phyloP scores from a whole-genome alignment of 441 rosid species.

The Mallotus japonicus region DNA sequence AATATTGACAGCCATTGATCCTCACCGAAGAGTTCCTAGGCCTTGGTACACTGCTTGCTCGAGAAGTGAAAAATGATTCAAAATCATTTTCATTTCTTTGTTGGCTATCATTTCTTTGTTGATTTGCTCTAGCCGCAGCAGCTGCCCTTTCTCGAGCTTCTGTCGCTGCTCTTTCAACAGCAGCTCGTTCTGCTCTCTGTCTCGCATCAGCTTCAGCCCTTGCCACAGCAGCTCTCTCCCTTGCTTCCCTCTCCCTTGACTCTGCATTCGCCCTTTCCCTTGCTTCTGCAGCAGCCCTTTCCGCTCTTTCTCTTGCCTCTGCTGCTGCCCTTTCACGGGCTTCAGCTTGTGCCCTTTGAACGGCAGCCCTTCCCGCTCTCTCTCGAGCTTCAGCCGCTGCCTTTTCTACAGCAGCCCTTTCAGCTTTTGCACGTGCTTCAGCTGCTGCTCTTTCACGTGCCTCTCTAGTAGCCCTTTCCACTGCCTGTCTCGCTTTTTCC shows the following conservation, averaged over 20 bases:
- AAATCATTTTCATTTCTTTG: slow-evolving; percentile 42
- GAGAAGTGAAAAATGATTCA: slow-evolving; percentile 73
- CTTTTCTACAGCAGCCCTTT: slow-evolving; percentile 79
- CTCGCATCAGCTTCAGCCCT: slow-evolving; percentile 52
- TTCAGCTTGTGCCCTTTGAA: slow-evolving; percentile 90
- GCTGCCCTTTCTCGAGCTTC: slow-evolving; percentile 65
- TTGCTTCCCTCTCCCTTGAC: slow-evolving; percentile 36
- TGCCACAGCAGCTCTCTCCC: slow-evolving; percentile 36
- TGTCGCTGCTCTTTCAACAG: slow-evolving; percentile 49
- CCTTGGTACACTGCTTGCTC: slow-evolving; percentile 84
- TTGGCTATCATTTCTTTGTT: slow-evolving; percentile 45
- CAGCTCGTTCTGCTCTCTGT: slow-evolving; percentile 52
- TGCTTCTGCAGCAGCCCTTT: slow-evolving; percentile 85
- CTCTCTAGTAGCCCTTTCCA: slow-evolving; percentile 94
- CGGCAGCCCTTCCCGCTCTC: slow-evolving; percentile 88
- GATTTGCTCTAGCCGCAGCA: slow-evolving; percentile 71
- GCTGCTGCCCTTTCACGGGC: slow-evolving; percentile 89
- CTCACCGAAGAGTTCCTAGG: slow-evolving; percentile 73
- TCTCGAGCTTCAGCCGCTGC: slow-evolving; percentile 71
- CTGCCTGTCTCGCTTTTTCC: slow-evolving; percentile 75
- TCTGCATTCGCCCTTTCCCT: slow-evolving; percentile 51
- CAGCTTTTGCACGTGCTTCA: slow-evolving; percentile 78
- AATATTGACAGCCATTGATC: slow-evolving; percentile 22
- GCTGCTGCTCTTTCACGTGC: slow-evolving; percentile 94
- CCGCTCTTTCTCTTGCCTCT: slow-evolving; percentile 84